Base-by-base conservation (phyloP, 2,329 filamentous ascomycete species). In the Pseudocercospora fijiensis region DNA sequence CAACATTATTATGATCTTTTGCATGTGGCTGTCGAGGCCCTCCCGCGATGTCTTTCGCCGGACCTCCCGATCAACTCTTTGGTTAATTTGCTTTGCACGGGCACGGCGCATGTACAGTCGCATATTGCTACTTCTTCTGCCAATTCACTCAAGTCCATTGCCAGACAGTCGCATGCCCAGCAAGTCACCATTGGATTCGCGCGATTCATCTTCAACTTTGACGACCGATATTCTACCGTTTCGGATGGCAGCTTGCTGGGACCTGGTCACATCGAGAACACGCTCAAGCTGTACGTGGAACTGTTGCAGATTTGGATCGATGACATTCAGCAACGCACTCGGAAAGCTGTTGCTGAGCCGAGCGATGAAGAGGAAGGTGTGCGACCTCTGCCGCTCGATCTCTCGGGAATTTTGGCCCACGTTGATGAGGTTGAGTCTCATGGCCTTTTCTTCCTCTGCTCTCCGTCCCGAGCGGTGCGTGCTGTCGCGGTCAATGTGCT, bases 371-470 rank as follows among this genome's bases (percentile, higher is more conserved):
- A 81, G 45, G 80, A 80, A 10, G 62, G 62, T 3, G 62, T 57
- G 22, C 69, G 68, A 9, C 57, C 66, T 8, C 56, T 76, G 18
- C 72, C 73, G 65, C 84, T 97, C 28, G 93, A 97, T 77, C 79
- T 96, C 30, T 96, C 93, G 0, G 90, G 89, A 62, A 89, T 96
- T 2, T 91, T 93, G 83, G 92, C 92, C 0, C 91, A 98, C 74
- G 94, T 99, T 26, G 95, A 99, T 70, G 93, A 97, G 76, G 91
- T 97, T 16, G 95, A 99, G 76, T 96, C 94, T 0, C 95, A 98
- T 74, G 96, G 95, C 0, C 79, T 99, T 2, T 99, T 99, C 81
- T 99, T 99, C 75, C 81, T 99, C 6, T 99, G 95, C 76, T 99
- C 95, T 0, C 95, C 98, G 71, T 97, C 95, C 5, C 86, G 92